Evolutionary conservation across 2,329 filamentous ascomycete species (phyloP).

Genomic region (Neopestalotiopsis rosae): DNA sequence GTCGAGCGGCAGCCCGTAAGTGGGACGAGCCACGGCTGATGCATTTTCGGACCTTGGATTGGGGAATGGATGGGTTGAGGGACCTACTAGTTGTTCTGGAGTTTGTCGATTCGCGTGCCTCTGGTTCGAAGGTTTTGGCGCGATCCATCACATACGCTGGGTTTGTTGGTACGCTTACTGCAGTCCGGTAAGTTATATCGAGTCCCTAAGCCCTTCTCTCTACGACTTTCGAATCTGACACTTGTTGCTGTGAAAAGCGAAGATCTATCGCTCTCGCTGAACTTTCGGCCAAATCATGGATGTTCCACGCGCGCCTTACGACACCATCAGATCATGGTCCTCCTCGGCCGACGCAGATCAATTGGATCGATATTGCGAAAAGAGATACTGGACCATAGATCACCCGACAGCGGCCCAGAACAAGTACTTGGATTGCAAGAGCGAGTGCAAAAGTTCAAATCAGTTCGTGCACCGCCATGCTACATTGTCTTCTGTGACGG

Average conservation of each 20-base stretch:
- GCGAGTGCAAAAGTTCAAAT: constrained; percentile 22
- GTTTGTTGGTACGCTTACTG: constrained; percentile 56
- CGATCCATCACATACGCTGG: constrained; percentile 56
- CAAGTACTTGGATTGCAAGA: constrained; percentile 8
- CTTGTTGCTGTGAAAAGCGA: constrained; percentile 31
- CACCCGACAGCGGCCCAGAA: constrained; percentile 16
- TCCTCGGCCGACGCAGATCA: constrained; percentile 58
- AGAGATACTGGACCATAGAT: constrained; percentile 25
- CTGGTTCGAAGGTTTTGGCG: constrained; percentile 44
- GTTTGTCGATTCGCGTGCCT: constrained; percentile 44
- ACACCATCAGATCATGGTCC: constrained; percentile 57
- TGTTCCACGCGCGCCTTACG: constrained; percentile 42
- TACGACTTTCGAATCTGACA: background rate
- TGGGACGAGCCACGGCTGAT: constrained; percentile 41
- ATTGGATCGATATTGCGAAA: constrained; percentile 56
- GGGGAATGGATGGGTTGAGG: constrained; percentile 57
- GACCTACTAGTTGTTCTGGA: constrained; percentile 57
- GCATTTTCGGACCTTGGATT: constrained; percentile 62
- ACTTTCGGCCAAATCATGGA: constrained; percentile 56
- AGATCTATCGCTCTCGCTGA: constrained; percentile 52
- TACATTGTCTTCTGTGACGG: constrained; percentile 63
- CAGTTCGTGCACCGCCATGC: constrained; percentile 47
- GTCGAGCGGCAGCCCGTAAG: background rate
- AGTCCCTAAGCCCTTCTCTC: background rate
- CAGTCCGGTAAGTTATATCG: constrained; percentile 42